Percentiles rank a stretch among this genome's conserved stretches.
Evolutionary conservation across 2,329 filamentous ascomycete genomes (phyloP).

Genomic region (Exophiala xenobiotica): DNA sequence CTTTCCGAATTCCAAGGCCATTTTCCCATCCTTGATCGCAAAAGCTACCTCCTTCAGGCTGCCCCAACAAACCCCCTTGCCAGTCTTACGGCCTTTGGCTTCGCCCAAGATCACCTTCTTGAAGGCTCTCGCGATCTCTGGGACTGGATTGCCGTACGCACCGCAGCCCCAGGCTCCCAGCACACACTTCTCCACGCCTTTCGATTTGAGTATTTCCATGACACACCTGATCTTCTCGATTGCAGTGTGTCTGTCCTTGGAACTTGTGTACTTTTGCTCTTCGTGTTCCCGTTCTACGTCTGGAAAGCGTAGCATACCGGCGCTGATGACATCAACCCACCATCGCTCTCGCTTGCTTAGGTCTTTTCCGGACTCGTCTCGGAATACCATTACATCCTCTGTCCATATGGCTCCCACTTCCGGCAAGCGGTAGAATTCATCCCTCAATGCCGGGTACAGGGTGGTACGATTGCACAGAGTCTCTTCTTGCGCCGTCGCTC

Average conservation of each 20-base stretch:
- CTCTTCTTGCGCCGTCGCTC: constrained; percentile 20
- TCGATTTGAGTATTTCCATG: constrained; percentile 11
- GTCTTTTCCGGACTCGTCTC: neutral
- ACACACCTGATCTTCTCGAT: constrained; percentile 16
- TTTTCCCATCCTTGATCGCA: constrained; percentile 10
- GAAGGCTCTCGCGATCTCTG: constrained; percentile 12
- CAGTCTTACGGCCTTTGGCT: neutral
- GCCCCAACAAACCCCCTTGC: neutral
- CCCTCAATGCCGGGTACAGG: constrained; percentile 14
- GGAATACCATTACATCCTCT: constrained; percentile 18
- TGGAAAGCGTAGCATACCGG: constrained; percentile 11
- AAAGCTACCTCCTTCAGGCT: constrained; percentile 10
- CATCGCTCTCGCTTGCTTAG: constrained; percentile 14
- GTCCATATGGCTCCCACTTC: constrained; percentile 15
- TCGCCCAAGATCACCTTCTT: constrained; percentile 4
- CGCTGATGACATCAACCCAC: constrained; percentile 20
- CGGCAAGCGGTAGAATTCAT: constrained; percentile 17
- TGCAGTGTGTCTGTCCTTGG: constrained; percentile 10
- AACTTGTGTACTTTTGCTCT: constrained; percentile 9
- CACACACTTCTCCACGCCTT: constrained; percentile 14
- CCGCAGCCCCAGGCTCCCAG: constrained; percentile 22
- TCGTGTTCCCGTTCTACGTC: constrained; percentile 9
- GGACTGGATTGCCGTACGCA: constrained; percentile 18
- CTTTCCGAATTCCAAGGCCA: constrained; percentile 6
- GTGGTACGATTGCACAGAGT: constrained; percentile 19